A percentile compares a stretch with the other conserved stretches of the same genome.
phyloP scores from a whole-genome alignment of 805 yeast genomes.

The Hanseniaspora jakobsenii region DNA sequence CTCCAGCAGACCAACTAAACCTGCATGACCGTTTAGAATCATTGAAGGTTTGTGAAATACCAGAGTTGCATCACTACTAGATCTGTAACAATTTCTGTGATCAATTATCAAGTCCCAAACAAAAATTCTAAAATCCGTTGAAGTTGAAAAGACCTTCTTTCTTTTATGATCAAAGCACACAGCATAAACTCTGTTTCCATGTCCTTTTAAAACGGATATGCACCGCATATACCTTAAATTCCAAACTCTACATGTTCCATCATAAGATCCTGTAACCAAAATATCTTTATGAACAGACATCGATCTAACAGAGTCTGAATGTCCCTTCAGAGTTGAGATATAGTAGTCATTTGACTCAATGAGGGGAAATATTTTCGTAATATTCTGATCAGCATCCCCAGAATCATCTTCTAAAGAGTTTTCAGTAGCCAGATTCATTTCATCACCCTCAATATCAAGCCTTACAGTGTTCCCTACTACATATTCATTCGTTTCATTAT shows the following conservation, averaged over 20 bases:
- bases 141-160: conserved; percentile 76
- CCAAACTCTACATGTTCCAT: conserved; percentile 85
- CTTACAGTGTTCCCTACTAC: neutral
- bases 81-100: neutral
- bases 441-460: no score
- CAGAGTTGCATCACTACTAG: conserved; percentile 11
- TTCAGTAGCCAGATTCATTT: no score
- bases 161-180: conserved; percentile 68
- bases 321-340: conserved; percentile 60
- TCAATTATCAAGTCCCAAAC: conserved; percentile 53
- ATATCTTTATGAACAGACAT: conserved; percentile 76
- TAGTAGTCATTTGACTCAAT: conserved; percentile 45
- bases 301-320: conserved; percentile 70
- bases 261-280: conserved; percentile 83
- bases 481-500: conserved; percentile 21
- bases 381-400: conserved; percentile 25
- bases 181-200: conserved; percentile 78
- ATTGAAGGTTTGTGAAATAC: conserved; percentile 22
- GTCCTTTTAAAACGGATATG: conserved; percentile 65
- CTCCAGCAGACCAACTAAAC: conserved; percentile 77
- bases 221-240: conserved; percentile 65
- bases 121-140: conserved; percentile 77
- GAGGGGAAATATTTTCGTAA: conserved; percentile 26
- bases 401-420: no score
- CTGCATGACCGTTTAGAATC: conserved; percentile 68